These are phyloP conservation scores for Dioscorea cayenensis DNA, from an alignment of 116 monocot genomes.

Conservation along the genomic window DNA sequence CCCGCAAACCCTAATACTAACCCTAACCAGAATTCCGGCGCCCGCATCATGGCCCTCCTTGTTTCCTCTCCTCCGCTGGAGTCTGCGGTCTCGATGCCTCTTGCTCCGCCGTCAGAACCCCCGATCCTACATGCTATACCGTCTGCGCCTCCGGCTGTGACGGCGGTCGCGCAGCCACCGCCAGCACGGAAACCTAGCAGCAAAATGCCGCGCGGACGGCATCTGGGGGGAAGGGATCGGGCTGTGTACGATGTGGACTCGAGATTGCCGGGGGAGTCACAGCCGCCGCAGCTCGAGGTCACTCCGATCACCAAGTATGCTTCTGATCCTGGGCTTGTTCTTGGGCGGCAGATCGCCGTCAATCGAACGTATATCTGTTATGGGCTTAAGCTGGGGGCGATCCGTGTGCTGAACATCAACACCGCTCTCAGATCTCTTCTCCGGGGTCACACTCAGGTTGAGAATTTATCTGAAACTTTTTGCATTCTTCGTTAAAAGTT, in stretches of 20 bases:
- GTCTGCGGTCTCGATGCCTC: slow-evolving; percentile 58
- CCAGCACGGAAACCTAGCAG: slow-evolving; percentile 37
- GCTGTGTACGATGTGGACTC: slow-evolving; percentile 66
- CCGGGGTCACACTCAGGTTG: slow-evolving; percentile 76
- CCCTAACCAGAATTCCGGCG: slow-evolving; percentile 50
- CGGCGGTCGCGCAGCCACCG: slow-evolving; percentile 11
- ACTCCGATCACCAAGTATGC: slow-evolving; percentile 87
- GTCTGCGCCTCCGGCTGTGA: slow-evolving; percentile 22
- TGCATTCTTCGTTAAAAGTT: too few species aligned
- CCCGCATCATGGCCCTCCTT: slow-evolving; percentile 92
- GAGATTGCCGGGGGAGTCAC: slow-evolving; percentile 49
- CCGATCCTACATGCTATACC: slow-evolving; percentile 32
- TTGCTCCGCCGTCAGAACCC: slow-evolving; percentile 6
- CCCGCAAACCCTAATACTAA: slow-evolving; percentile 26
- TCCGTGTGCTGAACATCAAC: slow-evolving; percentile 83
- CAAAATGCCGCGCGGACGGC: slow-evolving; percentile 63
- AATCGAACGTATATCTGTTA: slow-evolving; percentile 85
- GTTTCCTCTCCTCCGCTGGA: slow-evolving; percentile 44
- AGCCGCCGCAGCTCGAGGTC: slow-evolving; percentile 85
- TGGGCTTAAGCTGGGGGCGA: slow-evolving; percentile 72
- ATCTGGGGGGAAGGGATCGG: slow-evolving; percentile 37
- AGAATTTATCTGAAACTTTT: neutral
- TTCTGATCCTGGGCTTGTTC: slow-evolving; percentile 83
- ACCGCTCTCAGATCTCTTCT: slow-evolving; percentile 76
- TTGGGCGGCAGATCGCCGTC: slow-evolving; percentile 92